phyloP scores from a whole-genome alignment of 75 land plant species.

The Pseudotsuga menziesii region DNA sequence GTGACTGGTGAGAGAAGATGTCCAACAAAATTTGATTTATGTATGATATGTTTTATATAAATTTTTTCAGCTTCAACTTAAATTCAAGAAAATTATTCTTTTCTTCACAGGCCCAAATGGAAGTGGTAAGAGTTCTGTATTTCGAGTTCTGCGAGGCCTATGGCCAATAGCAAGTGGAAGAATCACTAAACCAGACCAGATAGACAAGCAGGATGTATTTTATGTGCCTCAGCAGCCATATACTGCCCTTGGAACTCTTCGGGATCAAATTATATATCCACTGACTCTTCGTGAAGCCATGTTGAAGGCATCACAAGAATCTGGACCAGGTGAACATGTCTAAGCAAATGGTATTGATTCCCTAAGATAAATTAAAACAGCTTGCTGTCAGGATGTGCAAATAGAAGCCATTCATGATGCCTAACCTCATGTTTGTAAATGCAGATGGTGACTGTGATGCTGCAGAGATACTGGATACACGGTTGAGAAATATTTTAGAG shows the following conservation, averaged over 20 bases:
- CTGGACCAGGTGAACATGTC: conserved; percentile 18
- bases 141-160: conserved; percentile 89
- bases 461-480: conserved; percentile 48
- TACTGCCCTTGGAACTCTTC: conserved; percentile 91
- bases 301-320: conserved; percentile 31
- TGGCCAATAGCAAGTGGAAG: conserved; percentile 91
- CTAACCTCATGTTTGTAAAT: not conserved
- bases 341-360: not conserved
- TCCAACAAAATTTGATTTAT: not conserved
- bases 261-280: conserved; percentile 99
- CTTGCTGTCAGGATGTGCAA: not conserved
- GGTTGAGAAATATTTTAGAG: conserved; percentile 60
- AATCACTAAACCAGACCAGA: conserved; percentile 47
- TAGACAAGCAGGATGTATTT: conserved; percentile 52
- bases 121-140: conserved; percentile 94
- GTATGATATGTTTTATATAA: not conserved
- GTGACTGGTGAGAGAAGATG: conserved; percentile 68
- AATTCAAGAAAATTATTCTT: conserved; percentile 11
- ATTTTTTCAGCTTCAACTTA: not conserved
- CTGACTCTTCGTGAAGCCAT: conserved; percentile 81
- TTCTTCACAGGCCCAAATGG: conserved; percentile 87
- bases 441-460: conserved; percentile 38
- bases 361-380: not conserved
- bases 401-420: not conserved
- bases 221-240: conserved; percentile 96